phyloP scores from a whole-genome alignment of 257 asterid genomes.

The Primulina huaijiensis region DNA sequence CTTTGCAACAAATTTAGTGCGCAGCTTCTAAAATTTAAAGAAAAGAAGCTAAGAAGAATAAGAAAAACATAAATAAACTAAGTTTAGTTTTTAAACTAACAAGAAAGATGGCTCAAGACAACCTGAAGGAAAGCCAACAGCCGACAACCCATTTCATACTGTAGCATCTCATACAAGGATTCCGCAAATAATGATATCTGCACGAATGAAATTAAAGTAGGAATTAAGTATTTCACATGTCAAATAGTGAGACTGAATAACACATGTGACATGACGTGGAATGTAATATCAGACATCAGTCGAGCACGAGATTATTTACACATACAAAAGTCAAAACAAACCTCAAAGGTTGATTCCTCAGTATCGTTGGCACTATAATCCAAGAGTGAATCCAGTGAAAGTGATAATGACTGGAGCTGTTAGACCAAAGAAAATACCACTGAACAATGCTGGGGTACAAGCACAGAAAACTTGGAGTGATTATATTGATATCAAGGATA shows the following conservation, averaged over 20 bases:
- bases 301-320: neutral
- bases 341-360: conserved; percentile 91
- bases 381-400: conserved; percentile 90
- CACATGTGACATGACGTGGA: neutral
- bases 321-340: conserved; percentile 20
- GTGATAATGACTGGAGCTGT: conserved; percentile 78
- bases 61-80: neutral
- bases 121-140: conserved; percentile 88
- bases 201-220: conserved; percentile 20
- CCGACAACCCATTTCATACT: conserved; percentile 85
- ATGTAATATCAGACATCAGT: conserved; percentile 7
- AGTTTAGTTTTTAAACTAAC: conserved; percentile 13
- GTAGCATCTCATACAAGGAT: conserved; percentile 86
- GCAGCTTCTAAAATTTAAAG: conserved; percentile 53
- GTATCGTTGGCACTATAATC: conserved; percentile 77
- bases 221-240: conserved; percentile 1
- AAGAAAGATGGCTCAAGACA: conserved; percentile 27
- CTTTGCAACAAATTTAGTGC: conserved; percentile 46
- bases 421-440: conserved; percentile 25
- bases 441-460: conserved; percentile 3
- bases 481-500: neutral
- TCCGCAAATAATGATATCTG: conserved; percentile 93
- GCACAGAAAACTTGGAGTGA: conserved; percentile 1
- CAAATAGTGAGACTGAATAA: conserved; percentile 11
- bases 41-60: conserved; percentile 11